phyloP scores from a whole-genome alignment of 2,329 filamentous ascomycete species.

The Pseudogymnoascus sp. region DNA sequence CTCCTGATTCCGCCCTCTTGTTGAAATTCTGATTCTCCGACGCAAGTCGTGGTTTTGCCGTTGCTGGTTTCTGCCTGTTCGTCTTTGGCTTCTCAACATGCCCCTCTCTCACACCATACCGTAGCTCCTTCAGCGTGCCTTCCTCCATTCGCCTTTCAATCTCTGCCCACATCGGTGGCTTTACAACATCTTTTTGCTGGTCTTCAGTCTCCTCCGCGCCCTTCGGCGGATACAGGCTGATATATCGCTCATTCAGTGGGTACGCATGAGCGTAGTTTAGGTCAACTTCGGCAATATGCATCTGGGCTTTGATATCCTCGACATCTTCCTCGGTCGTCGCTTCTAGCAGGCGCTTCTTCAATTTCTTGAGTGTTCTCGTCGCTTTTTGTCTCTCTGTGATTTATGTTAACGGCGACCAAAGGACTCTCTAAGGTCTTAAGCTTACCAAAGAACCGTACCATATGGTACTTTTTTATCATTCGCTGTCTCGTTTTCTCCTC shows the following conservation, averaged over 20 bases:
- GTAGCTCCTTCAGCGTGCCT: conserved; percentile 33
- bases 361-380: conserved; percentile 56
- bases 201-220: conserved; percentile 31
- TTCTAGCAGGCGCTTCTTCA: conserved; percentile 50
- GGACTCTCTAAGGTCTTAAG: conserved; percentile 13
- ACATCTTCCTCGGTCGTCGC: conserved; percentile 45
- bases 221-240: conserved; percentile 50
- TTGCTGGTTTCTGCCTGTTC: not conserved
- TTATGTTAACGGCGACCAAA: conserved; percentile 13
- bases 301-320: conserved; percentile 44
- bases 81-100: conserved; percentile 23
- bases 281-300: conserved; percentile 67
- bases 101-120: conserved; percentile 24
- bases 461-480: conserved; percentile 75
- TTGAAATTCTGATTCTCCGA: conserved; percentile 4
- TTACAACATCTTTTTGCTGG: conserved; percentile 21
- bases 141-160: conserved; percentile 59
- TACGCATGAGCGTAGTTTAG: conserved; percentile 68
- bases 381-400: conserved; percentile 64
- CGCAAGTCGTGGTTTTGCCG: conserved; percentile 10
- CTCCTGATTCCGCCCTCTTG: not conserved
- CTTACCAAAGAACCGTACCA: conserved; percentile 76
- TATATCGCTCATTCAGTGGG: conserved; percentile 64
- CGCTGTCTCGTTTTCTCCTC: conserved; percentile 55
- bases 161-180: conserved; percentile 56